Evolutionary conservation across 768 basidiomycete genomes (phyloP).

Genomic region (Leccinum obscurum): DNA sequence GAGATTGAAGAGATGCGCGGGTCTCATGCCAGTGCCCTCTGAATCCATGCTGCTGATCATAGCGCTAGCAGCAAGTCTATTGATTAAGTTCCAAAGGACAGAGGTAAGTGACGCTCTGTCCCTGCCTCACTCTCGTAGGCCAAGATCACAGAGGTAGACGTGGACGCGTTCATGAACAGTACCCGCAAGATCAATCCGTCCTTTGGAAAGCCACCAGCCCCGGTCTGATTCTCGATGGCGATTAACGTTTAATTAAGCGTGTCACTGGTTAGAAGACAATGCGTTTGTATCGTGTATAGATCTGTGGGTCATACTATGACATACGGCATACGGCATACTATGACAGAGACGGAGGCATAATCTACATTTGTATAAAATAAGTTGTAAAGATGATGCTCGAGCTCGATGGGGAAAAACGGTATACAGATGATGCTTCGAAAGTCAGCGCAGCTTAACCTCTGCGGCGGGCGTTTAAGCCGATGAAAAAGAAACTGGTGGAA

Average conservation of each 20-base stretch:
- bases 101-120: too few species aligned
- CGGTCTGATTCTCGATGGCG: neutral
- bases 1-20: too few species aligned
- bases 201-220: conserved; percentile 37
- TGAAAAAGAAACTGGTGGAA: neutral
- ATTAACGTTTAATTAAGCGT: neutral
- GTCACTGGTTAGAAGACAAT: conserved; percentile 2
- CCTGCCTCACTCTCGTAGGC: conserved; percentile 36
- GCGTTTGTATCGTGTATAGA: conserved; percentile 2
- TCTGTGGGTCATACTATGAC: neutral
- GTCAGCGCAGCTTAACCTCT: conserved; percentile 14
- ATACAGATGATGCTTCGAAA: conserved; percentile 1
- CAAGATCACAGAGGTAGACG: conserved; percentile 74
- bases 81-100: too few species aligned
- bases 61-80: too few species aligned
- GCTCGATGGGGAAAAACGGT: neutral
- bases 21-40: too few species aligned
- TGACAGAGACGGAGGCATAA: conserved; percentile 3
- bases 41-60: too few species aligned
- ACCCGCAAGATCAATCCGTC: conserved; percentile 71
- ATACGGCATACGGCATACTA: neutral
- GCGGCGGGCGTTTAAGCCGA: neutral
- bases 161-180: conserved; percentile 79
- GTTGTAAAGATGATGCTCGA: conserved; percentile 1
- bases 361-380: conserved; percentile 4